Conservation (phyloP, 352 stramenopile species). For the Blastocystis sp. region DNA sequence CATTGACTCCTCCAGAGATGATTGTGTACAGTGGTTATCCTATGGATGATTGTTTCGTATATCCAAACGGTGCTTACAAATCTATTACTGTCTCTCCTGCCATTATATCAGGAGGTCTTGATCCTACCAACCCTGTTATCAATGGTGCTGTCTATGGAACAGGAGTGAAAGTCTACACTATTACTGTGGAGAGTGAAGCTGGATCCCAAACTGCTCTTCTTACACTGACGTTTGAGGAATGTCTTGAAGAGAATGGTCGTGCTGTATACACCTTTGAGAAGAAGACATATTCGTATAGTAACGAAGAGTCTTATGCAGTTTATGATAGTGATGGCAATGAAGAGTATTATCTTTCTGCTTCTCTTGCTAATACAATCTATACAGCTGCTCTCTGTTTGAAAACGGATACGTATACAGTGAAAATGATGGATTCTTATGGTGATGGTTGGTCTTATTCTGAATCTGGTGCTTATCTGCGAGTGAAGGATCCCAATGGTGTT, state of each 20-base stretch:
- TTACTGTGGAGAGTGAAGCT: not conserved
- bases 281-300: not conserved
- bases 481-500: not conserved
- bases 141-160: not conserved
- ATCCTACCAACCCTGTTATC: not conserved
- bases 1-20: not conserved
- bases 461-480: not conserved
- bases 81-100: not conserved
- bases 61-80: slow-evolving; percentile 1
- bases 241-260: not conserved
- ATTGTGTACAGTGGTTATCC: not conserved
- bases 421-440: slow-evolving; percentile 17
- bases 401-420: not conserved
- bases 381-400: not conserved
- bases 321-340: not conserved
- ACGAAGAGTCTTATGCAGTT: not conserved
- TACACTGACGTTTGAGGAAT: slow-evolving; percentile 6
- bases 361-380: not conserved
- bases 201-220: not conserved
- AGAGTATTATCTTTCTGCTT: too few species aligned
- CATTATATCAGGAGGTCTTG: not conserved
- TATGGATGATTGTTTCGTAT: not conserved
- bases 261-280: not conserved
- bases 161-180: not conserved
- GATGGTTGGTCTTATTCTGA: not conserved